These are phyloP conservation scores for Flammula alnicola DNA, from an alignment of 1,284 basidiomycete genomes.

Conservation along the genomic window DNA sequence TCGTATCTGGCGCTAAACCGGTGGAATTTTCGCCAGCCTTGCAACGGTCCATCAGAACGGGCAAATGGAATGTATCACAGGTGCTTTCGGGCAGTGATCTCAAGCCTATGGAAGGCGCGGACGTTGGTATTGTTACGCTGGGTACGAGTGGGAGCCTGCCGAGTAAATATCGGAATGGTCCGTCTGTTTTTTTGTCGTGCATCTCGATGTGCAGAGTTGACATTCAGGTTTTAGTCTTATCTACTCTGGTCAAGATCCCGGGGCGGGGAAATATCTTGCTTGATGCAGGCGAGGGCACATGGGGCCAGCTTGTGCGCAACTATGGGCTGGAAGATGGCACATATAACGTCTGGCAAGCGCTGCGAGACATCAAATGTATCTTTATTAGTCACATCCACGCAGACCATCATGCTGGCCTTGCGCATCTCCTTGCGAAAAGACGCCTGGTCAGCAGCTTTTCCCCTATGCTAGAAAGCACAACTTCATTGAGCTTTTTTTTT, in stretches of 20 bases:
- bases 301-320: constrained; percentile 84
- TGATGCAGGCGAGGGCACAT: constrained; percentile 91
- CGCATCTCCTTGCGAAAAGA: constrained; percentile 76
- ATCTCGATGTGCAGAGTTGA: background rate
- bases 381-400: constrained; percentile 93
- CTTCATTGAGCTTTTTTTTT: constrained; percentile 11
- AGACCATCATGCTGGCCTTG: constrained; percentile 90
- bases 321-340: constrained; percentile 65
- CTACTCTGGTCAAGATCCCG: constrained; percentile 76
- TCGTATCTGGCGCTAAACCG: constrained; percentile 33
- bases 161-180: constrained; percentile 84
- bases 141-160: constrained; percentile 91
- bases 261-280: constrained; percentile 76
- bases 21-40: constrained; percentile 42
- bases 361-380: constrained; percentile 78
- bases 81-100: constrained; percentile 12
- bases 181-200: constrained; percentile 19
- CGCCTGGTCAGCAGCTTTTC: constrained; percentile 56
- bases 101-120: constrained; percentile 51
- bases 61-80: constrained; percentile 31
- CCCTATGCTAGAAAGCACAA: background rate
- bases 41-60: constrained; percentile 39
- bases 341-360: constrained; percentile 56
- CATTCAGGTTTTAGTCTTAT: constrained; percentile 59
- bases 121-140: constrained; percentile 77